Evolutionary conservation across 257 asterid species (phyloP), one percentile per base, ranked within the genome.

Genomic region (Ehretia macrophylla): DNA sequence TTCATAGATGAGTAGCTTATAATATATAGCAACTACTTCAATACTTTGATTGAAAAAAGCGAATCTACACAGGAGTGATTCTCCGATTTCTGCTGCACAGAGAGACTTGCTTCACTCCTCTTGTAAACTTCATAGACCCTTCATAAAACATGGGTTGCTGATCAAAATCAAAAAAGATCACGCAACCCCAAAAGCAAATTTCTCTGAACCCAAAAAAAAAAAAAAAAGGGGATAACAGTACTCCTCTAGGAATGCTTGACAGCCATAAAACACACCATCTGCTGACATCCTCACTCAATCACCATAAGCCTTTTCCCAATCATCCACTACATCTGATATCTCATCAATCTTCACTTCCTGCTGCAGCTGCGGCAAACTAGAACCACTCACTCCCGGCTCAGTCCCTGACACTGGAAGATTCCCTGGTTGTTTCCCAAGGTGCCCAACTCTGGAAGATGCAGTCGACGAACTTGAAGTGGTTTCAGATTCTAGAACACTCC

Each of bases 281-380:
- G 47, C 18, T 14, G 3, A 17, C 17, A 21, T 32, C 48, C 49
- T 59, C 45, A 20, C 56, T 85, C 77, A 82, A 38, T 85, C 93
- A n/a, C n/a, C n/a, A 63, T 42, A 88, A 8, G 94, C 97, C 58
- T 88, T 73, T 75, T 92, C 99, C 99, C 99, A 92, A 56, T 92
- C 95, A 56, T 92, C 99, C 63, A 82, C 92, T 19, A 82, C 94
- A 61, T 83, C 90, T 45, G 80, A 75, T 21, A 64, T 50, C 17
- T 27, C 59, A 10, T 66, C 75, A 0, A 54, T 56, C 48, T 73
- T 73, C 60, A 57, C 56, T 11, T 68, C 79, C 55, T 51, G 82
- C 35, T 40, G 66, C 51, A 51, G 66, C 47, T 21, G 70, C 3
- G 75, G 55, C 51, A 59, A 38, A 56, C 35, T 64, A 46, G 61